Evolutionary conservation across 345 rosid species (phyloP).

Genomic region (Eucalyptus melliodora): DNA sequence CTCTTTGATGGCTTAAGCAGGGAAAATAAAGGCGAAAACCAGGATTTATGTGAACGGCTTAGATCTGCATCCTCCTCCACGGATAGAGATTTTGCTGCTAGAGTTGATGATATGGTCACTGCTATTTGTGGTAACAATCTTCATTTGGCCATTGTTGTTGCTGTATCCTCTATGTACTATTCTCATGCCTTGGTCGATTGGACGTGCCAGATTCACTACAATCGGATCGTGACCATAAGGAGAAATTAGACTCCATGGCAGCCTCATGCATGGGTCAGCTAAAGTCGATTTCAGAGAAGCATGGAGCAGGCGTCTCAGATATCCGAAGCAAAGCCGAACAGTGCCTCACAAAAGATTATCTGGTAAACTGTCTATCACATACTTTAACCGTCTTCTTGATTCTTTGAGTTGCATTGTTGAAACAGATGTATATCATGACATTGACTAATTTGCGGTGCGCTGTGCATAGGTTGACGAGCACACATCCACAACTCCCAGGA

Average conservation of each 20-base stretch:
- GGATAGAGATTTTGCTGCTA: slow-evolving; percentile 27
- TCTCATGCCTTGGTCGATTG: not conserved
- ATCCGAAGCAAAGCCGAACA: slow-evolving; percentile 61
- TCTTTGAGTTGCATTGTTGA: not conserved
- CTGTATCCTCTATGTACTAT: not conserved
- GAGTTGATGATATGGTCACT: slow-evolving; percentile 19
- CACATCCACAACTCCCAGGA: slow-evolving; percentile 33
- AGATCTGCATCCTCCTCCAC: slow-evolving; percentile 25
- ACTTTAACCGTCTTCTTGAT: no score
- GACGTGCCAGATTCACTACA: slow-evolving; percentile 36
- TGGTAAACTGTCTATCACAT: slow-evolving; percentile 24
- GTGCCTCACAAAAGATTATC: slow-evolving; percentile 56
- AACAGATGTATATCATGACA: not conserved
- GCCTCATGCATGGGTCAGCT: slow-evolving; percentile 41
- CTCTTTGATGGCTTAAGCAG: slow-evolving; percentile 12
- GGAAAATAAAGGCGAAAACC: slow-evolving; percentile 20
- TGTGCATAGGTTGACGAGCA: slow-evolving; percentile 46
- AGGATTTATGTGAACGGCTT: slow-evolving; percentile 24
- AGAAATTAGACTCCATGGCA: slow-evolving; percentile 38
- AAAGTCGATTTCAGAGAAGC: slow-evolving; percentile 39
- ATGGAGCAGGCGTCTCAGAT: slow-evolving; percentile 33
- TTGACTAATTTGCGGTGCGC: not conserved
- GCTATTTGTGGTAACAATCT: slow-evolving; percentile 41
- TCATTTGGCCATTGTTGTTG: not conserved
- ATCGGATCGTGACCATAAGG: slow-evolving; percentile 42